These are phyloP conservation scores for Cerrena zonata DNA, from an alignment of 1,284 basidiomycete genomes.

Conservation along the genomic window DNA sequence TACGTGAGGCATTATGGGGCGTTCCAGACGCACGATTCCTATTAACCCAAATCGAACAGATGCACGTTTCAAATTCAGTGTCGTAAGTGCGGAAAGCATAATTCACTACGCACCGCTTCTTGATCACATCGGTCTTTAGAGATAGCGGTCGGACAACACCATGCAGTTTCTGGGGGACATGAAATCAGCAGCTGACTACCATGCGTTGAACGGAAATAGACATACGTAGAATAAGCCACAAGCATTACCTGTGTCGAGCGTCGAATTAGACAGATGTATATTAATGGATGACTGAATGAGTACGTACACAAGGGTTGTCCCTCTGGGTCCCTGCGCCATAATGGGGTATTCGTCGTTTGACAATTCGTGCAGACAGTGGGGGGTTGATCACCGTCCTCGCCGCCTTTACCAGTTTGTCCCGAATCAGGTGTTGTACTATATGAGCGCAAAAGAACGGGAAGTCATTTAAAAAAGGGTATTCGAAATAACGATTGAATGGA, in stretches of 20 bases:
- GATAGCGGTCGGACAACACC: constrained; percentile 90
- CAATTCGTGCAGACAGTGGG: constrained; percentile 91
- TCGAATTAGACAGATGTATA: constrained; percentile 12
- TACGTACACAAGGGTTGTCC: constrained; percentile 85
- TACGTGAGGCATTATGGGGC: constrained; percentile 57
- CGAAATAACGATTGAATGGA: background rate
- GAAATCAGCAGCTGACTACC: background rate
- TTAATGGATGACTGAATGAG: too few relatives aligned
- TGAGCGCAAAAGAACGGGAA: constrained; percentile 26
- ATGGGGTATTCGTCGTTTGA: constrained; percentile 89
- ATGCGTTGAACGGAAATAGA: constrained; percentile 17
- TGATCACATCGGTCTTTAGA: constrained; percentile 95
- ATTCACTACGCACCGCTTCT: constrained; percentile 72
- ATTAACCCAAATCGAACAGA: constrained; percentile 8
- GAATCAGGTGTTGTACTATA: constrained; percentile 52
- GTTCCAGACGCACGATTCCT: constrained; percentile 77
- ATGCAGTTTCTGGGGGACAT: constrained; percentile 72
- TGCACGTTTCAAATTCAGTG: background rate
- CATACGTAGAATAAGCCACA: constrained; percentile 87
- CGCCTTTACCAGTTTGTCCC: constrained; percentile 35
- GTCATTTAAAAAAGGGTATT: constrained; percentile 1
- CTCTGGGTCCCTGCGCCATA: constrained; percentile 93
- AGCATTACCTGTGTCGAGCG: constrained; percentile 56
- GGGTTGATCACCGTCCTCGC: constrained; percentile 61
- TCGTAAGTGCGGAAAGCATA: constrained; percentile 4